Percentiles rank a stretch among this genome's conserved stretches.
phyloP scores from a whole-genome alignment of 2,329 filamentous ascomycete genomes.

The Colletotrichum camelliae region DNA sequence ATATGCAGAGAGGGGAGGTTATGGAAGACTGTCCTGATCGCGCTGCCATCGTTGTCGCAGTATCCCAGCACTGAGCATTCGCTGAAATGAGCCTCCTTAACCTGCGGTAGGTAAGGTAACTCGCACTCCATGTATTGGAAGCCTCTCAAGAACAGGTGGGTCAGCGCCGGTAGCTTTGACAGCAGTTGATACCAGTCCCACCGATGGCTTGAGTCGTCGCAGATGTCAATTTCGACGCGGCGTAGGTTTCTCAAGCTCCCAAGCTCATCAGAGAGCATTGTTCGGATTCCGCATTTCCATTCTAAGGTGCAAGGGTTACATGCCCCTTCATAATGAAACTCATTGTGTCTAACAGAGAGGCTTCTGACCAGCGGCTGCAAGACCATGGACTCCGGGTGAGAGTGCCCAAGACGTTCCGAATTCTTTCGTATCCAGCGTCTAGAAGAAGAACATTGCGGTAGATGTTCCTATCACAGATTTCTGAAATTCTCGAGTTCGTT shows the following conservation, averaged over 20 bases:
- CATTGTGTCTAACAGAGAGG: neutral
- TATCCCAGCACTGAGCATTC: neutral
- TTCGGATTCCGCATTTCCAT: neutral
- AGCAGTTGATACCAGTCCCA: neutral
- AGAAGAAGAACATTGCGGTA: neutral
- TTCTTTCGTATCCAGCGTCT: neutral
- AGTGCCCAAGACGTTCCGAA: neutral
- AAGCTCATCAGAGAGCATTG: neutral
- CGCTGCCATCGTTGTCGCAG: neutral
- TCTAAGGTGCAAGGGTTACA: too few relatives aligned
- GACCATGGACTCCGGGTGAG: neutral
- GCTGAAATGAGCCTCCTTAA: neutral
- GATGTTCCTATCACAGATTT: neutral
- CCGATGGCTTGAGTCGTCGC: neutral
- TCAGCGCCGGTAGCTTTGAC: neutral
- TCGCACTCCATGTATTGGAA: neutral
- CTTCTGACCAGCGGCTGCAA: neutral
- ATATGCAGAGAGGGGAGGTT: neutral
- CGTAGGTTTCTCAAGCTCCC: neutral
- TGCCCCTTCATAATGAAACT: too few relatives aligned
- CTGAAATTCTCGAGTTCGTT: fast-evolving
- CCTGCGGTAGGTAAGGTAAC: neutral
- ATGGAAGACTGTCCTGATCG: neutral
- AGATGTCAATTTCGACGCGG: neutral
- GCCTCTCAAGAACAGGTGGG: neutral